Evolutionary conservation across 371 early-diverging fungal genomes (phyloP), one percentile per base, ranked within the genome.

Genomic region (Mortierella sp.): DNA sequence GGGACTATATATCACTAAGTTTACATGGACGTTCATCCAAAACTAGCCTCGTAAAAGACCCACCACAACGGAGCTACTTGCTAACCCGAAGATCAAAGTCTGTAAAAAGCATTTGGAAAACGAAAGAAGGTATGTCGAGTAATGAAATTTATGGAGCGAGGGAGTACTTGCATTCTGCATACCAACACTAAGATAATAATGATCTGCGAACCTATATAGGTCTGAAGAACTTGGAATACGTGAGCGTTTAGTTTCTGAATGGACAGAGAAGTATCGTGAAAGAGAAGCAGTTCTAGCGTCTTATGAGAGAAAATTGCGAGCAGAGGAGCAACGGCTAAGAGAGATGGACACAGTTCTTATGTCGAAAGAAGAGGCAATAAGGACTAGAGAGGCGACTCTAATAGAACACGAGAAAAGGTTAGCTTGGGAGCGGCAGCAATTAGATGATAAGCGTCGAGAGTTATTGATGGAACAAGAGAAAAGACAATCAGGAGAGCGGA

Each of bases 31-130:
- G 1, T 19, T 47, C 43, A 28, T 32, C 65, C 19, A 43, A 21
- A 6, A 57, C 13, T 75, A 84, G 84, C 76, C 83, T 7, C 60
- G 74, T 16, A 71, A 69, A 52, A 43, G 84, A 60, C 84, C 84
- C 9, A 69, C 84, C 2, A 82, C 84, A 19, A 58, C 57, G 19
- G 84, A 81, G 9, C 70, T 84, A 15, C 74, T 84, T 33, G 63
- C 58, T 3, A 45, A 47, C 19, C 63, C 73, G 19, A 67, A 67
- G 57, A 73, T 69, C 48, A 72, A 43, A 63, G 47, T 40, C 9
- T 65, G 52, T 33, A 55, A 63, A 32, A 28, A 59, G 43, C 68
- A 74, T 22, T 19, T 70, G 32, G 72, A 77, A 11, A 22, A 65
- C 6, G 64, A 65, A n/a, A 41, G 61, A 48, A 67, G 57, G 80